phyloP scores from a whole-genome alignment of 805 yeast species.

The Sugiyamaella americana region DNA sequence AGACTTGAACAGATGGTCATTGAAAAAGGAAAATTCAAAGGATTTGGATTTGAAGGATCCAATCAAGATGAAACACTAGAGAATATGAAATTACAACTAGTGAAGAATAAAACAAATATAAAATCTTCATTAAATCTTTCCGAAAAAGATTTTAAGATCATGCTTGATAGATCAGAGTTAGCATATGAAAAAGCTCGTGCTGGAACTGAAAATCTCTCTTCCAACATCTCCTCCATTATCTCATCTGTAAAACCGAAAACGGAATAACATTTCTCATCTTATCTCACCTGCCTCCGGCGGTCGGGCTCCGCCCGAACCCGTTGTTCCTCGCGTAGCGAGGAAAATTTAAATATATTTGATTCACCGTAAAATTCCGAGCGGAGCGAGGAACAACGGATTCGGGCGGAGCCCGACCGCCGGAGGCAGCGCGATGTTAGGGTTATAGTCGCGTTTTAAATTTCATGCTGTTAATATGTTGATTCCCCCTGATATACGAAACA shows the following conservation, averaged over 20 bases:
- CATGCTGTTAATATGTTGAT: too few species aligned
- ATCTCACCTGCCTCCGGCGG: too few species aligned
- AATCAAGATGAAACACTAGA: slow-evolving; percentile 7
- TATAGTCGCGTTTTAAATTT: too few species aligned
- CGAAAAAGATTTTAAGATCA: slow-evolving; percentile 10
- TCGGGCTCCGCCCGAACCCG: too few species aligned
- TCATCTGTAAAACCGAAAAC: neutral
- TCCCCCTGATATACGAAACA: too few species aligned
- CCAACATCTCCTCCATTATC: slow-evolving; percentile 7
- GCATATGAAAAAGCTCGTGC: slow-evolving; percentile 17
- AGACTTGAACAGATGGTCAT: slow-evolving; percentile 71
- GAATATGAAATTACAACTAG: slow-evolving; percentile 4
- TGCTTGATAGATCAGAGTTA: slow-evolving; percentile 16
- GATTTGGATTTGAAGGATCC: slow-evolving; percentile 18
- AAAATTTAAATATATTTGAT: too few species aligned
- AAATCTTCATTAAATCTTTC: slow-evolving; percentile 4
- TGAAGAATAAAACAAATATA: slow-evolving; percentile 1
- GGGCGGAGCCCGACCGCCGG: too few species aligned
- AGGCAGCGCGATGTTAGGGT: too few species aligned
- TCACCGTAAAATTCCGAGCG: too few species aligned
- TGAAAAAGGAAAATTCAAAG: slow-evolving; percentile 46
- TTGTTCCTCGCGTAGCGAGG: too few species aligned
- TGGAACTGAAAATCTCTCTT: slow-evolving; percentile 12
- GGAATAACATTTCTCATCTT: too few species aligned
- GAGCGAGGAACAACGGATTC: too few species aligned